phyloP scores from a whole-genome alignment of 768 basidiomycete genomes.

The Russula sp. region DNA sequence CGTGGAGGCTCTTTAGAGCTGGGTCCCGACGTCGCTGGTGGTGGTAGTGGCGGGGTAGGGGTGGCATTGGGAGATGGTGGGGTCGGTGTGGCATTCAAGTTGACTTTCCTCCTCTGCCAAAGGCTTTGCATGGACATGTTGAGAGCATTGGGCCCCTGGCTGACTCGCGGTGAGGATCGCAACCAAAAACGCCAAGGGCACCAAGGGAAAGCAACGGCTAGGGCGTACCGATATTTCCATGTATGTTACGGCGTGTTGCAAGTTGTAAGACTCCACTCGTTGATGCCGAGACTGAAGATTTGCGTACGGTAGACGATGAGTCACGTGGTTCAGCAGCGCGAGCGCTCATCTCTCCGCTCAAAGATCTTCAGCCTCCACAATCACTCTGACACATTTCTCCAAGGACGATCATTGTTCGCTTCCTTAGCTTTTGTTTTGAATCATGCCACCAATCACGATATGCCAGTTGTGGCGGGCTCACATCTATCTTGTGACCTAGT shows the following conservation, averaged over 20 bases:
- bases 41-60: constrained; percentile 16
- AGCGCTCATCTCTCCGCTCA: too few relatives aligned
- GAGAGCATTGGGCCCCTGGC: constrained; percentile 66
- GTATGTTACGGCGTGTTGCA: background rate
- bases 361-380: too few relatives aligned
- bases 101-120: constrained; percentile 70
- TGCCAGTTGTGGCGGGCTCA: background rate
- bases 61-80: constrained; percentile 24
- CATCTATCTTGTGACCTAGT: background rate
- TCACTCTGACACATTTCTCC: too few relatives aligned
- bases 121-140: constrained; percentile 76
- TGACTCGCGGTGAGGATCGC: constrained; percentile 29
- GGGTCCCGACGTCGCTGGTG: background rate
- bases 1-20: constrained; percentile 13
- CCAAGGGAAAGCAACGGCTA: background rate
- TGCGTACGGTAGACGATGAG: too few relatives aligned
- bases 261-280: background rate
- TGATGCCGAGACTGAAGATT: too few relatives aligned
- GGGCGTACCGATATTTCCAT: constrained; percentile 16
- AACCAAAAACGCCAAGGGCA: too few relatives aligned
- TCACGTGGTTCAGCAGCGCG: too few relatives aligned
- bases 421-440: background rate
- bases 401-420: background rate
- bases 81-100: constrained; percentile 43
- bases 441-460: too few relatives aligned